Percentiles rank a stretch among this genome's conserved stretches.
Conservation (phyloP, 805 yeast species). For the Kazachstania psychrophila region DNA sequence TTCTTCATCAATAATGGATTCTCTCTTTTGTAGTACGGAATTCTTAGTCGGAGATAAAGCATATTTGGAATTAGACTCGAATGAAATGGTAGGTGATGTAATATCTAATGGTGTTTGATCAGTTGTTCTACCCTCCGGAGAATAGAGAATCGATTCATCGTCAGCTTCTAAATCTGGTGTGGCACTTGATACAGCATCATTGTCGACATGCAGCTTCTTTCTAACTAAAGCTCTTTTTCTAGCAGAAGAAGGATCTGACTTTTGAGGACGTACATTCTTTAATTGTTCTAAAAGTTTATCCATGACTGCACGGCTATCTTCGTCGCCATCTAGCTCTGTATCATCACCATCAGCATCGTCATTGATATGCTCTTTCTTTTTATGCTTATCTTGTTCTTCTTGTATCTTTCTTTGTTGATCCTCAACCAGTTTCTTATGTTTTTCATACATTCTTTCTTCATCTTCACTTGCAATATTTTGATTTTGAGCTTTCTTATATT, state of each 20-base stretch:
- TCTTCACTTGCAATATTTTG: slow-evolving; percentile 79
- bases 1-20: slow-evolving; percentile 13
- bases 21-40: neutral
- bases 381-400: slow-evolving; percentile 14
- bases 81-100: neutral
- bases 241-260: slow-evolving; percentile 71
- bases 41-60: neutral
- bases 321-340: slow-evolving; percentile 10
- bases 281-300: slow-evolving; percentile 79
- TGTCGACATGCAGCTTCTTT: slow-evolving; percentile 38
- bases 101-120: slow-evolving; percentile 6
- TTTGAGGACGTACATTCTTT: slow-evolving; percentile 74
- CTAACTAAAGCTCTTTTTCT: slow-evolving; percentile 72
- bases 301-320: slow-evolving; percentile 47
- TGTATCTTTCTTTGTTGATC: slow-evolving; percentile 26
- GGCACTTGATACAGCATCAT: slow-evolving; percentile 10
- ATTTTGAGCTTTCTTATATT: slow-evolving; percentile 67
- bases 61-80: neutral
- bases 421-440: slow-evolving; percentile 49
- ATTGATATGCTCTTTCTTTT: neutral
- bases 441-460: slow-evolving; percentile 67
- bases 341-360: slow-evolving; percentile 6
- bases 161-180: slow-evolving; percentile 19
- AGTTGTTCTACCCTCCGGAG: slow-evolving; percentile 16
- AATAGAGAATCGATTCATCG: slow-evolving; percentile 23